Base-by-base conservation (phyloP, 306 rosid species). In the Castanopsis chinensis region DNA sequence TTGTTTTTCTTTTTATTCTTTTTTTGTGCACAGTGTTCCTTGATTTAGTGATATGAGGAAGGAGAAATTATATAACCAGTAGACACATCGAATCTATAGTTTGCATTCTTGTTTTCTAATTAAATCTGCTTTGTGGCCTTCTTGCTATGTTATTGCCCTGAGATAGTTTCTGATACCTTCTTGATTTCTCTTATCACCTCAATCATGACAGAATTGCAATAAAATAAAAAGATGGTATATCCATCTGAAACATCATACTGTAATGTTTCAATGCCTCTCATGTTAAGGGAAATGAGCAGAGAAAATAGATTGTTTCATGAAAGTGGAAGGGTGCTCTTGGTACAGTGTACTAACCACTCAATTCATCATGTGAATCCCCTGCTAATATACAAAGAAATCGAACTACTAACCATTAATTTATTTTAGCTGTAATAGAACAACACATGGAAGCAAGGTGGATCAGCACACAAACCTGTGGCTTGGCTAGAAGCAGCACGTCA, bases 401-500 rank as follows among this genome's bases (percentile, higher is more conserved):
- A 58, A 72, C 14, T 27, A 72, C 70, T 25, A 49, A 9, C 55
- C 9, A 13, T 35, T 61, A 30, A 4, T 11, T 49, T 57, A 59
- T 72, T 28, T 64, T 15, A 67, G 63, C 45, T 33, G 20, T 35
- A 56, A 76, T 10, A 32, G 68, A 73, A 41, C 49, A 68, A 28
- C 2, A 67, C 27, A 43, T 18, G 33, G 61, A 52, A 72, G 75
- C 15, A 76, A 73, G 12, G 53, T 59, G 63, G 43, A 75, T 71
- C 59, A 67, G 53, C 78, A 85, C 72, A 76, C 64, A 78, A 80
- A 92, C 99, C 95, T 92, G 79, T 8, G 99, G 99, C 86, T 95
- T 92, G 73, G 98, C 78, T 60, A 95, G 87, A 82, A 95, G 99
- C 75, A 92, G 91, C 75, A 95, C 99, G 60, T 95, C 97, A 45